Conservation (phyloP, 441 rosid species). For the Geranium incanum region DNA sequence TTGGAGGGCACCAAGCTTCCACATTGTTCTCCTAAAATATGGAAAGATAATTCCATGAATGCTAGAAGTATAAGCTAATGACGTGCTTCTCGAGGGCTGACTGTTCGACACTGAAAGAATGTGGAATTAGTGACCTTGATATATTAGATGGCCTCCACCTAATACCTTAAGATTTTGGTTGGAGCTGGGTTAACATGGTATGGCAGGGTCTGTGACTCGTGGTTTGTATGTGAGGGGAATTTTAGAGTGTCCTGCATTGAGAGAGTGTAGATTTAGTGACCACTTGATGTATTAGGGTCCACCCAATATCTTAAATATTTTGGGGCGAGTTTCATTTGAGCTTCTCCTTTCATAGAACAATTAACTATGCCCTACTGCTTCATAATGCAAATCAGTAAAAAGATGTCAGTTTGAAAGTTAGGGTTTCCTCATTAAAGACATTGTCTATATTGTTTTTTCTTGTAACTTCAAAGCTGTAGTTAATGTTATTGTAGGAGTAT, state of each 20-base stretch:
- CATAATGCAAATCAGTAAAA: neutral
- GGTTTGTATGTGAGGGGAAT: too few species aligned
- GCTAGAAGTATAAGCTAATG: neutral
- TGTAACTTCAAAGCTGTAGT: neutral
- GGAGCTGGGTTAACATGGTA: too few species aligned
- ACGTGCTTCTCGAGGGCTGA: neutral
- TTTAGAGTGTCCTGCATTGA: too few species aligned
- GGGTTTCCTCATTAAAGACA: conserved; percentile 3
- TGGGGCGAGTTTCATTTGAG: neutral
- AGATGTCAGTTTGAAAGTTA: neutral
- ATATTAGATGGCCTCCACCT: too few species aligned
- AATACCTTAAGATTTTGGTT: too few species aligned
- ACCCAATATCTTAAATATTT: too few species aligned
- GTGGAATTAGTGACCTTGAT: too few species aligned
- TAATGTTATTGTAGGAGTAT: conserved; percentile 8
- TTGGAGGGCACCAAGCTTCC: neutral
- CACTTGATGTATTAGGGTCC: too few species aligned
- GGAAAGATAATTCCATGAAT: neutral
- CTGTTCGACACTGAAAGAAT: too few species aligned
- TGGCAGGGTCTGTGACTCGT: too few species aligned
- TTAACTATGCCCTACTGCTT: neutral
- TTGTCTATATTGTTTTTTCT: neutral
- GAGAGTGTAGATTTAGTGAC: too few species aligned
- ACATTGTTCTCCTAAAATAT: conserved; percentile 1
- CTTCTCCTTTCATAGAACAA: neutral